Percentiles rank a stretch among this genome's conserved stretches.
These are phyloP conservation scores for Zizania palustris DNA, from an alignment of 202 grass and related monocot species.

Conservation along the genomic window DNA sequence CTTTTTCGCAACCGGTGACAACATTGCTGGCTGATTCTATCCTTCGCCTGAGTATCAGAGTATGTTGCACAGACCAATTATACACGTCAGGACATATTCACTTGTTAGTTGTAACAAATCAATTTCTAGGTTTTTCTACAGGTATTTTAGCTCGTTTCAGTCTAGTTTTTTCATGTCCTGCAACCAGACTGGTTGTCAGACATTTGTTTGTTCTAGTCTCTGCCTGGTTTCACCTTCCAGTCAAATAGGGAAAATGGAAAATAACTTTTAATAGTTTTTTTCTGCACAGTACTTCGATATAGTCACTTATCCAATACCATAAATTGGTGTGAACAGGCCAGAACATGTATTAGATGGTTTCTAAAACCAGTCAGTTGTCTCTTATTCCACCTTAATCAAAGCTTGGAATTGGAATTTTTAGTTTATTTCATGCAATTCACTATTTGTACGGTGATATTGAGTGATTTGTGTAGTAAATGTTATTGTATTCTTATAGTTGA, in stretches of 20 bases:
- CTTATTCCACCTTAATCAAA: neutral
- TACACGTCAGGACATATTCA: neutral
- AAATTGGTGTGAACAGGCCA: conserved; percentile 26
- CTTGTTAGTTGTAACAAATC: neutral
- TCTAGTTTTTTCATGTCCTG: neutral
- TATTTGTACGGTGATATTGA: neutral
- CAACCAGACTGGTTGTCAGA: conserved; percentile 1
- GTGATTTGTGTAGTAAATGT: neutral
- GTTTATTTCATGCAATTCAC: neutral
- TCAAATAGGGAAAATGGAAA: neutral
- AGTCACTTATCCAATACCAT: neutral
- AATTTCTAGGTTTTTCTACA: neutral
- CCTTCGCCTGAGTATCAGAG: neutral
- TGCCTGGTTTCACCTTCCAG: neutral
- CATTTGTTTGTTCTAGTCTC: conserved; percentile 21
- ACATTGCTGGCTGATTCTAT: neutral
- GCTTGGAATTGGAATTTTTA: neutral
- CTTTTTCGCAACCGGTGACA: no score
- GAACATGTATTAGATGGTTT: conserved; percentile 33
- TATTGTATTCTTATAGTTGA: neutral
- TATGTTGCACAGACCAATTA: neutral
- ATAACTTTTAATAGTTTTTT: conserved; percentile 14
- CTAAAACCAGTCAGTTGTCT: conserved; percentile 7
- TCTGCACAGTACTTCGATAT: neutral
- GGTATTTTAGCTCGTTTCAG: neutral